Percentiles rank a stretch among this genome's conserved stretches.
Evolutionary conservation across 2,329 filamentous ascomycete genomes (phyloP).

Genomic region (Ceratocystis eucalypticola): DNA sequence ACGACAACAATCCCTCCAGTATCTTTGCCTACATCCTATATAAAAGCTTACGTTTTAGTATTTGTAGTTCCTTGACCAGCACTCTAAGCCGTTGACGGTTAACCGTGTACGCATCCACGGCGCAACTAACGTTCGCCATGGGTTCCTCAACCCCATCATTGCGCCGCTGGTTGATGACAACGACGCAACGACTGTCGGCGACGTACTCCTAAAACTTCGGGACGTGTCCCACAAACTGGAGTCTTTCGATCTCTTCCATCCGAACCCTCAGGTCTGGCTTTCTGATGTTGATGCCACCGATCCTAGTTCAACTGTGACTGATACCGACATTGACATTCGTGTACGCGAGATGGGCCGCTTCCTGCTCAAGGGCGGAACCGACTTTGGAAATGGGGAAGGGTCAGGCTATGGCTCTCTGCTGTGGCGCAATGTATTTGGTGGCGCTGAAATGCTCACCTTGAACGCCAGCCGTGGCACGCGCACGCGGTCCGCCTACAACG

Average conservation of each 20-base stretch:
- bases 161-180: slow-evolving; percentile 57
- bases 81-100: slow-evolving; percentile 75
- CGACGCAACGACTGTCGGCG: slow-evolving; percentile 55
- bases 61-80: slow-evolving; percentile 60
- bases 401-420: slow-evolving; percentile 81
- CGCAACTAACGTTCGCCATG: slow-evolving; percentile 66
- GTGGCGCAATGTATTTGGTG: slow-evolving; percentile 86
- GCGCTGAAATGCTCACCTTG: slow-evolving; percentile 75
- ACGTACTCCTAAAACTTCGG: slow-evolving; percentile 61
- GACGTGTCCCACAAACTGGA: slow-evolving; percentile 55
- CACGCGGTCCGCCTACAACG: slow-evolving; percentile 82
- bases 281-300: slow-evolving; percentile 56
- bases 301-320: slow-evolving; percentile 56
- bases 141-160: slow-evolving; percentile 73
- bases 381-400: slow-evolving; percentile 85
- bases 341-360: slow-evolving; percentile 72
- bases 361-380: slow-evolving; percentile 85
- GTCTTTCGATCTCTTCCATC: slow-evolving; percentile 76
- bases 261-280: slow-evolving; percentile 68
- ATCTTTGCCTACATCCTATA: background rate
- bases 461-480: slow-evolving; percentile 82
- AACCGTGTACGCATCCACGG: slow-evolving; percentile 52
- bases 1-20: background rate
- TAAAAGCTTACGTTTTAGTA: background rate
- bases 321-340: slow-evolving; percentile 71